These are phyloP conservation scores for Pseudonectria foliicola DNA, from an alignment of 2,329 filamentous ascomycete species.

Conservation along the genomic window DNA sequence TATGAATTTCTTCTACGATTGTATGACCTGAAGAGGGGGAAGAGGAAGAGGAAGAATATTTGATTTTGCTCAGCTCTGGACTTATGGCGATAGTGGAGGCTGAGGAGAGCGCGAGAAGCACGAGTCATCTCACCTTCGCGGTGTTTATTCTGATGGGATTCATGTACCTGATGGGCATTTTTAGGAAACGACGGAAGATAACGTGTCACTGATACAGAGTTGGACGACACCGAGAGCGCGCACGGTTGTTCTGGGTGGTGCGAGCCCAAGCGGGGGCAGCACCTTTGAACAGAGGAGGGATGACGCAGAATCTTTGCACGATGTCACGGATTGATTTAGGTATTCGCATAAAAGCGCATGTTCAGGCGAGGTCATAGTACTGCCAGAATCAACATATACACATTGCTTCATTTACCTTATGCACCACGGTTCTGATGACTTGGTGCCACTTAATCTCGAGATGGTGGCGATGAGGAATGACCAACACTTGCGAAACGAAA, in stretches of 20 bases:
- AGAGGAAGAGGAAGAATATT: conserved; percentile 23
- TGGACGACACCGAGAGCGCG: conserved; percentile 18
- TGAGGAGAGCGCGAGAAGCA: neutral
- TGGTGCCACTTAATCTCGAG: conserved; percentile 1
- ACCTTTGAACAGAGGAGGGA: conserved; percentile 16
- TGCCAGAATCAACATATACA: conserved; percentile 16
- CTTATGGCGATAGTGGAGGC: neutral
- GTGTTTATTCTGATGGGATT: conserved; percentile 21
- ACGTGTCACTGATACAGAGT: conserved; percentile 18
- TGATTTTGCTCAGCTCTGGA: conserved; percentile 19
- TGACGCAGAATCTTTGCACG: conserved; percentile 19
- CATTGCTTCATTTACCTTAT: conserved; percentile 5
- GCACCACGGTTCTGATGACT: neutral
- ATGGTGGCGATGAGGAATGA: conserved; percentile 6
- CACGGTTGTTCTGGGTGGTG: conserved; percentile 22
- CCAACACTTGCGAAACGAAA: conserved; percentile 2
- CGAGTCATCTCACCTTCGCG: conserved; percentile 7
- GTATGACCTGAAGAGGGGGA: conserved; percentile 39
- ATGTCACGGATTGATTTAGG: conserved; percentile 13
- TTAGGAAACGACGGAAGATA: conserved; percentile 21
- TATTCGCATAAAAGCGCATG: conserved; percentile 2
- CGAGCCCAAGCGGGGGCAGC: conserved; percentile 24
- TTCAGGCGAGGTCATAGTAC: conserved; percentile 19
- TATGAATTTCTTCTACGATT: conserved; percentile 34
- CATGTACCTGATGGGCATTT: conserved; percentile 26